phyloP scores from a whole-genome alignment of 805 yeast species.

The Lachancea sp. region DNA sequence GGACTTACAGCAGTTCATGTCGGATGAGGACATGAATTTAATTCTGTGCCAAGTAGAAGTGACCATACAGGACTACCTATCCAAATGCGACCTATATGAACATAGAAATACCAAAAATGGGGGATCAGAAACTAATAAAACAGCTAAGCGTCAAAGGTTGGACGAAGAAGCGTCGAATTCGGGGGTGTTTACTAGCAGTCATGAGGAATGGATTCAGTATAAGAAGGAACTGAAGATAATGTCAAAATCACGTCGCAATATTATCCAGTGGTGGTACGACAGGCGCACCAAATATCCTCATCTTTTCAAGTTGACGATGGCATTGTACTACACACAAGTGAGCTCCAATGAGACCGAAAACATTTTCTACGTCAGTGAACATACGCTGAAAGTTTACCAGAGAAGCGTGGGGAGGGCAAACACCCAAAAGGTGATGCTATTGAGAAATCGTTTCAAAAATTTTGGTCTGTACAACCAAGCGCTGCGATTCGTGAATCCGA shows the following conservation, averaged over 20 bases:
- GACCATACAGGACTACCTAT: slow-evolving; percentile 3
- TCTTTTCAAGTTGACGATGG: slow-evolving; percentile 9
- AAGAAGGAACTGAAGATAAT: slow-evolving; percentile 2
- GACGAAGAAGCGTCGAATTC: neutral
- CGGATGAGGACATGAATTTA: neutral
- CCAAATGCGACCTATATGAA: slow-evolving; percentile 1
- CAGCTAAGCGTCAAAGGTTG: slow-evolving; percentile 1
- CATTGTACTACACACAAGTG: slow-evolving; percentile 10
- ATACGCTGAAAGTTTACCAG: slow-evolving; percentile 3
- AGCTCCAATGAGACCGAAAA: slow-evolving; percentile 9
- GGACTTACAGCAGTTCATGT: neutral
- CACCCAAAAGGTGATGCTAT: slow-evolving; percentile 6
- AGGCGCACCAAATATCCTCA: slow-evolving; percentile 7
- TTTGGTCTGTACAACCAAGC: slow-evolving; percentile 9
- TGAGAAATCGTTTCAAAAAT: slow-evolving; percentile 9
- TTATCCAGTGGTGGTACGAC: slow-evolving; percentile 10
- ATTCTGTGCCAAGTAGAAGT: slow-evolving; percentile 3
- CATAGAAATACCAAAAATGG: neutral
- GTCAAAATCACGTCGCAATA: slow-evolving; percentile 4
- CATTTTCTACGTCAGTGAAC: slow-evolving; percentile 5
- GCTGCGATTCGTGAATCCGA: slow-evolving; percentile 6
- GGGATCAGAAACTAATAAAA: neutral
- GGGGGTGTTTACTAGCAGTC: slow-evolving; percentile 1
- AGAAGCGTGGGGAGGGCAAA: slow-evolving; percentile 6
- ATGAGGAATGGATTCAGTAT: slow-evolving; percentile 4